Evolutionary conservation across 768 basidiomycete genomes (phyloP).

Genomic region (Cyathus striatus): DNA sequence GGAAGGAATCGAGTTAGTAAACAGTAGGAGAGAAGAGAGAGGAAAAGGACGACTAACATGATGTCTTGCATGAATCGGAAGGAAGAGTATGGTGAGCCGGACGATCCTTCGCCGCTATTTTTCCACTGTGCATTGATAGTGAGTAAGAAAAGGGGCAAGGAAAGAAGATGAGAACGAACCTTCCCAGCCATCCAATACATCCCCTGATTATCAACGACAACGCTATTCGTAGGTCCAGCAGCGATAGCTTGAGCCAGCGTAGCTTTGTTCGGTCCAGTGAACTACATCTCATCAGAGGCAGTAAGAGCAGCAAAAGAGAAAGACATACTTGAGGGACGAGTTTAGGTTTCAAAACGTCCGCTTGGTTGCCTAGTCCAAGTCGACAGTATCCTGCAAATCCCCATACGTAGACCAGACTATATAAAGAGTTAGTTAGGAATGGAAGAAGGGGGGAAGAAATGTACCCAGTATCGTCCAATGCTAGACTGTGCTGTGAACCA

Average conservation of each 20-base stretch:
- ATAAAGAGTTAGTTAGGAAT: slow-evolving; percentile 1
- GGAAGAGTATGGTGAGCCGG: slow-evolving; percentile 81
- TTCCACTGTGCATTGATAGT: slow-evolving; percentile 63
- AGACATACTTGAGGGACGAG: slow-evolving; percentile 67
- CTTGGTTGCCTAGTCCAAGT: slow-evolving; percentile 82
- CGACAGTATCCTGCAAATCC: slow-evolving; percentile 91
- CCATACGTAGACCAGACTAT: slow-evolving; percentile 77
- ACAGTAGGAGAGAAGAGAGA: background rate
- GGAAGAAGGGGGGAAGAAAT: slow-evolving; percentile 11
- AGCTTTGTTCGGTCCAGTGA: slow-evolving; percentile 63
- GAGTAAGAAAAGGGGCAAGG: background rate
- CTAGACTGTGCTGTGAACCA: slow-evolving; percentile 84
- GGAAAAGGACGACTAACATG: slow-evolving; percentile 57
- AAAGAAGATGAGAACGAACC: slow-evolving; percentile 24
- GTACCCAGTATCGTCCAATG: slow-evolving; percentile 73
- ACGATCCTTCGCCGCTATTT: slow-evolving; percentile 93
- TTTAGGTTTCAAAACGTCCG: slow-evolving; percentile 76
- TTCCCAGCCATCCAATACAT: slow-evolving; percentile 89
- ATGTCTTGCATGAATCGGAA: slow-evolving; percentile 87
- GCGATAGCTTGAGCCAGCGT: slow-evolving; percentile 61
- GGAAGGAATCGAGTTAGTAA: slow-evolving; percentile 6
- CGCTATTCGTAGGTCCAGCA: slow-evolving; percentile 82
- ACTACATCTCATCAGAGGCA: slow-evolving; percentile 34
- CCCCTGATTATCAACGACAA: slow-evolving; percentile 78
- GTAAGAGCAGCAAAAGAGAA: background rate